Evolutionary conservation across 2,329 filamentous ascomycete species (phyloP).

Genomic region (Fusarium napiforme): DNA sequence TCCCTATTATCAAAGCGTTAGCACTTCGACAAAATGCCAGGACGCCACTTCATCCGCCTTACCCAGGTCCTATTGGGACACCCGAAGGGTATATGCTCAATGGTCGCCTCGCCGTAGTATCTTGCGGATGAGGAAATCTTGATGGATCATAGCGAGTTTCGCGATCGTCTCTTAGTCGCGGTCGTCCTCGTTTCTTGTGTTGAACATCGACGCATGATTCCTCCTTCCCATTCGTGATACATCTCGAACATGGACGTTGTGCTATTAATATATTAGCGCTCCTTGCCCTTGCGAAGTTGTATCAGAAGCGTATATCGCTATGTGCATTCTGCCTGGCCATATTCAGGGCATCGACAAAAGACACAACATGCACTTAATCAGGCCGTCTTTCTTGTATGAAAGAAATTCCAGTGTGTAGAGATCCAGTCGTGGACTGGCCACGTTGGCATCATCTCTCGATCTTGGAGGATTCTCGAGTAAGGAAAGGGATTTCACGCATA

Average conservation of each 20-base stretch:
- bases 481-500: not conserved
- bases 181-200: constrained; percentile 85
- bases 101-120: constrained; percentile 60
- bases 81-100: constrained; percentile 62
- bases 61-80: constrained; percentile 55
- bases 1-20: constrained; percentile 64
- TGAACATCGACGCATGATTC: constrained; percentile 85
- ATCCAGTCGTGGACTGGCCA: not conserved
- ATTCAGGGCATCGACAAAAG: not conserved
- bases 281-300: not conserved
- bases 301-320: not conserved
- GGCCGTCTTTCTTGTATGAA: not conserved
- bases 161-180: constrained; percentile 78
- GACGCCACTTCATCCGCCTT: constrained; percentile 60
- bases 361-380: not conserved
- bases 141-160: constrained; percentile 67
- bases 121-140: constrained; percentile 58
- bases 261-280: constrained; percentile 60
- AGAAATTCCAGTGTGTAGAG: not conserved
- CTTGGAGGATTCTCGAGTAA: not conserved
- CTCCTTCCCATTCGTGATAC: constrained; percentile 81
- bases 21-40: constrained; percentile 60
- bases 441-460: not conserved
- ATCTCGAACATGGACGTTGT: constrained; percentile 81
- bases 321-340: not conserved